These are phyloP conservation scores for Starmerella vitae DNA, from an alignment of 805 yeast species.

Conservation along the genomic window DNA sequence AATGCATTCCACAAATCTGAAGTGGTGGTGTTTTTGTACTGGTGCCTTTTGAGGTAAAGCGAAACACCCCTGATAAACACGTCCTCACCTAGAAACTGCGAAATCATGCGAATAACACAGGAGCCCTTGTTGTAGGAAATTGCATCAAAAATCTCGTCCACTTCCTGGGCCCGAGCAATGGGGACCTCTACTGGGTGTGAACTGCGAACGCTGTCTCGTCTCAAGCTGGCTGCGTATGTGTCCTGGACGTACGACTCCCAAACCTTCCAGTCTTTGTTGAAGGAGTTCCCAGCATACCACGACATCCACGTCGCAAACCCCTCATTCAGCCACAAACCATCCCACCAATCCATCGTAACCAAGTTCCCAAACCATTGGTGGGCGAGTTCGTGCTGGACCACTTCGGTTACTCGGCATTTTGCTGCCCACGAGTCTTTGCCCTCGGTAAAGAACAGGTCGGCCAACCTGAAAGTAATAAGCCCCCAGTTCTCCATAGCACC, in stretches of 20 bases:
- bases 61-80: conserved; percentile 62
- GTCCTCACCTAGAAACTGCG: conserved; percentile 56
- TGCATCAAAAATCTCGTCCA: conserved; percentile 69
- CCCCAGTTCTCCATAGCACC: conserved; percentile 94
- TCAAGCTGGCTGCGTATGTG: conserved; percentile 59
- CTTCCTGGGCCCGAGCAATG: conserved; percentile 62
- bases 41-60: conserved; percentile 46
- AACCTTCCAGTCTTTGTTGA: conserved; percentile 72
- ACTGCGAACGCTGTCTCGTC: conserved; percentile 53
- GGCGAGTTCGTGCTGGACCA: conserved; percentile 73
- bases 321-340: conserved; percentile 78
- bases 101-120: conserved; percentile 62
- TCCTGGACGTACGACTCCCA: conserved; percentile 71
- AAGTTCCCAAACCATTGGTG: conserved; percentile 88
- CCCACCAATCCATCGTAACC: conserved; percentile 92
- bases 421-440: conserved; percentile 45
- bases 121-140: conserved; percentile 76
- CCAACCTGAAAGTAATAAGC: conserved; percentile 52
- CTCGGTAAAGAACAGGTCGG: conserved; percentile 54
- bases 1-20: conserved; percentile 60
- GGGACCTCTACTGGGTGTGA: conserved; percentile 79
- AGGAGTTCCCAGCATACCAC: conserved; percentile 52
- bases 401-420: conserved; percentile 66
- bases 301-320: conserved; percentile 86
- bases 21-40: conserved; percentile 60